phyloP scores from a whole-genome alignment of 2,329 filamentous ascomycete genomes.

The Ustilaginoidea virens region DNA sequence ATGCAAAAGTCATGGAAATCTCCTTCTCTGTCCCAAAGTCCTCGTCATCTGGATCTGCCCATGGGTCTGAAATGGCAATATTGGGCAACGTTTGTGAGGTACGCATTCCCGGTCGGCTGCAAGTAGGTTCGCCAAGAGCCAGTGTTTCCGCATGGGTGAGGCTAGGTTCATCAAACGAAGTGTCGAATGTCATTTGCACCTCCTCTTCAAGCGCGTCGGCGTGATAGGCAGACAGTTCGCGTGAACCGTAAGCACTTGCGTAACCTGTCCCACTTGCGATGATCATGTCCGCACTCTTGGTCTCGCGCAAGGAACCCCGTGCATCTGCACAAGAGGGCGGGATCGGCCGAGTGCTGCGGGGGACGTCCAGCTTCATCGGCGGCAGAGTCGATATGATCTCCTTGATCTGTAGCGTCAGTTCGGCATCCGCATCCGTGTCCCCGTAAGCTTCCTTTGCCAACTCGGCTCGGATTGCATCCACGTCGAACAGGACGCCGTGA shows the following conservation, averaged over 20 bases:
- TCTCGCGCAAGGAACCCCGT: constrained; percentile 22
- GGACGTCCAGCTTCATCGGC: constrained; percentile 65
- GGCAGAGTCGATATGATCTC: constrained; percentile 81
- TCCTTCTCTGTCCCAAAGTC: constrained; percentile 60
- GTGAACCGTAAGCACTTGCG: constrained; percentile 3
- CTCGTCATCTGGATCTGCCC: constrained; percentile 53
- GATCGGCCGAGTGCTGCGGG: constrained; percentile 15
- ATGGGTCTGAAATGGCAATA: constrained; percentile 43
- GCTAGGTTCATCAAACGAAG: constrained; percentile 32
- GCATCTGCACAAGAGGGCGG: constrained; percentile 9
- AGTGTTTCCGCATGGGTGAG: constrained; percentile 9
- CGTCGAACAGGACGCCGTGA: constrained; percentile 69
- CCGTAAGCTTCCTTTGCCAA: constrained; percentile 47
- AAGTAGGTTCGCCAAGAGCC: constrained; percentile 14
- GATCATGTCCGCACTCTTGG: constrained; percentile 29
- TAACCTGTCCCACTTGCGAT: constrained; percentile 7
- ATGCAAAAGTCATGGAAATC: constrained; percentile 73
- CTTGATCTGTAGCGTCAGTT: constrained; percentile 44
- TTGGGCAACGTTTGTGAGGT: constrained; percentile 33
- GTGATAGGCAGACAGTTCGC: constrained; percentile 12
- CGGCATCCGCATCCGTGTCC: constrained; percentile 40
- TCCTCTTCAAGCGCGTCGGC: constrained; percentile 27
- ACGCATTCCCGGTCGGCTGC: constrained; percentile 14
- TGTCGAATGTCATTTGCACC: constrained; percentile 60
- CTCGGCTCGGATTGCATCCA: constrained; percentile 84